These are phyloP conservation scores for Tardiomyces blankii DNA, from an alignment of 1,139 yeast genomes.

Conservation along the genomic window DNA sequence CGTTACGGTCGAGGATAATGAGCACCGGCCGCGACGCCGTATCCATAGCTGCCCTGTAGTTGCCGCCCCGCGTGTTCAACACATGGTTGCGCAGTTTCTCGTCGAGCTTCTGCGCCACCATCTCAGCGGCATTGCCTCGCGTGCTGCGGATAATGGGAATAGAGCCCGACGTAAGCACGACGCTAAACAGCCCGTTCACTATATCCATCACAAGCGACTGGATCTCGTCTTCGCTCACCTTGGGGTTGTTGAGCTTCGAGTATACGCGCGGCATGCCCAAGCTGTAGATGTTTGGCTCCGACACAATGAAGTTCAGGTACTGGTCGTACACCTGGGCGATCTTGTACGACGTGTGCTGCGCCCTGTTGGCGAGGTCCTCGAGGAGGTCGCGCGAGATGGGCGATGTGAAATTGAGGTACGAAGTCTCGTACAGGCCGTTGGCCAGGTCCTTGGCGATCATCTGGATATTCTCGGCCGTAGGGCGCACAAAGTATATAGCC, in stretches of 20 bases:
- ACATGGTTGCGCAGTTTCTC: slow-evolving; percentile 74
- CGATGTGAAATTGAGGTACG: slow-evolving; percentile 79
- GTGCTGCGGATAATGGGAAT: slow-evolving; percentile 90
- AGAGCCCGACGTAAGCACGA: slow-evolving; percentile 63
- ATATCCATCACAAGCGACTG: slow-evolving; percentile 56
- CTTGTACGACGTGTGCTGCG: slow-evolving; percentile 52
- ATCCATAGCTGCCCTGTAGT: slow-evolving; percentile 4
- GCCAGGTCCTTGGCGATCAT: slow-evolving; percentile 61
- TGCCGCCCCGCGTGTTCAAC: slow-evolving; percentile 42
- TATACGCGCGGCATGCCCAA: slow-evolving; percentile 60
- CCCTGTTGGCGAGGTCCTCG: slow-evolving; percentile 82
- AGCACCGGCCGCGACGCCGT: slow-evolving; percentile 49
- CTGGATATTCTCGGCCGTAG: slow-evolving; percentile 65
- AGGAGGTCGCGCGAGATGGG: slow-evolving; percentile 63
- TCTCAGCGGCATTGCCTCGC: slow-evolving; percentile 90
- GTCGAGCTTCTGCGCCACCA: slow-evolving; percentile 81
- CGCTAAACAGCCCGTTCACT: slow-evolving; percentile 71
- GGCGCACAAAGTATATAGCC: slow-evolving; percentile 83
- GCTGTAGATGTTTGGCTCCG: slow-evolving; percentile 85
- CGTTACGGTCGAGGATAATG: slow-evolving; percentile 72
- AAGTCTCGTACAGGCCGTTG: slow-evolving; percentile 63
- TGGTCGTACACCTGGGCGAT: slow-evolving; percentile 90
- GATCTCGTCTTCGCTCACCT: slow-evolving; percentile 64
- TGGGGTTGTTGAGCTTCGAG: slow-evolving; percentile 56
- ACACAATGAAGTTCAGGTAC: slow-evolving; percentile 79